phyloP scores from a whole-genome alignment of 2,329 filamentous ascomycete genomes.

The Pseudocercospora cruenta region DNA sequence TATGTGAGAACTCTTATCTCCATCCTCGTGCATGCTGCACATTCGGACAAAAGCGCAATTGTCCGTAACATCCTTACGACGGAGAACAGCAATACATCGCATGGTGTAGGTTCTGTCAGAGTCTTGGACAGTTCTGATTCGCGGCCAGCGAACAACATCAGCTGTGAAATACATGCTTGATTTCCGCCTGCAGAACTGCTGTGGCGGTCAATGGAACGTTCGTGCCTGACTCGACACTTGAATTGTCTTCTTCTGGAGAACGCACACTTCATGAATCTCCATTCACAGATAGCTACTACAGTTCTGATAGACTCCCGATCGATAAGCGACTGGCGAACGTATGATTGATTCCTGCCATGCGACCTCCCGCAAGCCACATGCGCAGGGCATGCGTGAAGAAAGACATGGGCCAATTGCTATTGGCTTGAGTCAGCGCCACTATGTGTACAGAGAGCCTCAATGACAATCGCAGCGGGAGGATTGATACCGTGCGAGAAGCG shows the following conservation, averaged over 20 bases:
- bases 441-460: background rate
- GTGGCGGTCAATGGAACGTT: background rate
- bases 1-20: background rate
- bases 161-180: background rate
- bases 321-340: background rate
- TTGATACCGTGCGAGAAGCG: background rate
- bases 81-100: background rate
- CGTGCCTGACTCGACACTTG: background rate
- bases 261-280: background rate
- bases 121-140: background rate
- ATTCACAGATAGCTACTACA: background rate
- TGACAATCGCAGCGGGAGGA: background rate
- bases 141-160: background rate
- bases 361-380: background rate
- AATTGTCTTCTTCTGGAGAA: background rate
- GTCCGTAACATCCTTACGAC: background rate
- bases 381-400: background rate
- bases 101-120: background rate
- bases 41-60: background rate
- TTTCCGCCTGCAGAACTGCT: background rate
- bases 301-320: background rate
- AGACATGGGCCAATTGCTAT: background rate
- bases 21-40: background rate
- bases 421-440: background rate
- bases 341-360: background rate